Evolutionary conservation across 345 rosid species (phyloP), one percentile per base, ranked within the genome.

Genomic region (Brassica nigra): DNA sequence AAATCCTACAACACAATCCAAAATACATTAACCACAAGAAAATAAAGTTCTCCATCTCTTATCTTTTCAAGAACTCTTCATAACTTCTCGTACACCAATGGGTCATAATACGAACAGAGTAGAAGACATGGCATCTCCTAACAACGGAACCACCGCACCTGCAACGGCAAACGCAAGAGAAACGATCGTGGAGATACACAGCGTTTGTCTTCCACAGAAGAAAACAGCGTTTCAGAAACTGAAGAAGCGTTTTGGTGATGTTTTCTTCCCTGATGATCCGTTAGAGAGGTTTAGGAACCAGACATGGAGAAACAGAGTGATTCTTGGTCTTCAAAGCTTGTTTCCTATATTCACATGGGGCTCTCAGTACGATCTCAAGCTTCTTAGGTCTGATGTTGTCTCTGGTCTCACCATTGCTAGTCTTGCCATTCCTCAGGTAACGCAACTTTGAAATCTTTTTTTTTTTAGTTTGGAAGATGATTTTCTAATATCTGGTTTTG

Each of bases 381-480:
- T 91, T 34, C 77, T 93, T 62, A 84, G 88, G 85, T 93, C 98
- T 42, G 99, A 96, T 81, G 55, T 90, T 83, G 84, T 96, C 84
- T 87, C 99, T 52, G 99, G 99, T 47, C 89, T 96, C 79, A 96
- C 99, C 95, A 96, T 96, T 87, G 98, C 99, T 20, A 96, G 97
- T 88, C 95, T 96, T 30, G 97, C 99, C 6, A 96, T 96, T 66
- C 98, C 99, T 47, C 99, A 96, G 99, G 99, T 94, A 12, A 62
- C 16, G 23, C 4, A 15, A n/a, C n/a, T 10, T 15, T 54, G 18
- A 42, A 8, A 39, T 28, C 54, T 6, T n/a, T 57, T 31, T 4
- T 52, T 52, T 4, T 47, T 14, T 47, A 47, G 4, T 12, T 6
- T 15, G 11, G 66, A 52, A 16, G 7, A 15, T 12, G 30, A n/a